These are phyloP conservation scores for Tubosaeta brunneosetosa DNA, from an alignment of 768 basidiomycete genomes.

Conservation along the genomic window DNA sequence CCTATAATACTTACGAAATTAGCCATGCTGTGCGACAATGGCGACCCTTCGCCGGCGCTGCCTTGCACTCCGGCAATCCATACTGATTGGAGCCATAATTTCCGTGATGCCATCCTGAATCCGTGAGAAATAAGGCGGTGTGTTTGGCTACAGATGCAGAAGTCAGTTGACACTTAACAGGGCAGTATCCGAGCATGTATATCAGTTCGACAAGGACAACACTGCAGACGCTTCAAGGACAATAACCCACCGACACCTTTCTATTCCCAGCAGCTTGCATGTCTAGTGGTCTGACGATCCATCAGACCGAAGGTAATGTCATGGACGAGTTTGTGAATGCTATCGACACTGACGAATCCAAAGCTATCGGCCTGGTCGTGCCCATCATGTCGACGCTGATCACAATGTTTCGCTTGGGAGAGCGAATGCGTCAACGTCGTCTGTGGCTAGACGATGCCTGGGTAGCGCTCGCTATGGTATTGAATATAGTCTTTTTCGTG, in stretches of 20 bases:
- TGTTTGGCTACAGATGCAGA: background rate
- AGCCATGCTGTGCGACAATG: no score
- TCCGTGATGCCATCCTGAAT: background rate
- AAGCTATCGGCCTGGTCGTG: background rate
- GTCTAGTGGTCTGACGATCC: constrained; percentile 1
- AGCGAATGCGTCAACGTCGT: background rate
- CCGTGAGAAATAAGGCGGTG: background rate
- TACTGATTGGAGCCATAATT: background rate
- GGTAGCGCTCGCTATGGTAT: background rate
- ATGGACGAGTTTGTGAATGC: background rate
- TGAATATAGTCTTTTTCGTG: background rate
- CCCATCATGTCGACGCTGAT: background rate
- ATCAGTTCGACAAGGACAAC: background rate
- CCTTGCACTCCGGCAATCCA: no score
- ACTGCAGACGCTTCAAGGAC: background rate
- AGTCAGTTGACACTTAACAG: background rate
- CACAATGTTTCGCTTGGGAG: background rate
- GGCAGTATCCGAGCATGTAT: background rate
- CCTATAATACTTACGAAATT: no score
- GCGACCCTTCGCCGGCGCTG: no score
- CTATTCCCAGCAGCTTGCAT: background rate
- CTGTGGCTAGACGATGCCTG: background rate
- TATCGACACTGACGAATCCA: background rate
- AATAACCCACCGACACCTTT: background rate
- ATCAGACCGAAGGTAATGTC: constrained; percentile 2